Conservation (phyloP, 805 yeast genomes). For the Priceomyces melissophilus region DNA sequence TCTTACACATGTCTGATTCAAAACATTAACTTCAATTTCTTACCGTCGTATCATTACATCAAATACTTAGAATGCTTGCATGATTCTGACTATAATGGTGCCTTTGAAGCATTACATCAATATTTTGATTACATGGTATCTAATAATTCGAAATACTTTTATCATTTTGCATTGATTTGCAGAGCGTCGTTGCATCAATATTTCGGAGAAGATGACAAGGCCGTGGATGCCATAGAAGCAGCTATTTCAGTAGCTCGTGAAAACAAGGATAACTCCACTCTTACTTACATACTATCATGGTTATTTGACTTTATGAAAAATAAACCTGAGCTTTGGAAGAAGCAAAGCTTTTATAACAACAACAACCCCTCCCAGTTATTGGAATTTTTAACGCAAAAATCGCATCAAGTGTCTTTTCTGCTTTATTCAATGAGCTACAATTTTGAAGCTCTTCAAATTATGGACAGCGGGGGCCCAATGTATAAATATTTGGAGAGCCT, state of each 20-base stretch:
- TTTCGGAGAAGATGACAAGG: slow-evolving; percentile 64
- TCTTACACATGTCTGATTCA: slow-evolving; percentile 37
- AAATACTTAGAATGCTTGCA: slow-evolving; percentile 58
- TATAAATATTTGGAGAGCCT: slow-evolving; percentile 50
- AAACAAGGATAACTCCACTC: slow-evolving; percentile 67
- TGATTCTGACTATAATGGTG: slow-evolving; percentile 58
- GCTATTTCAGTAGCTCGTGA: slow-evolving; percentile 87
- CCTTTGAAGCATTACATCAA: slow-evolving; percentile 47
- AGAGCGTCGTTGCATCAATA: slow-evolving; percentile 69
- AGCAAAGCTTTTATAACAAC: slow-evolving; percentile 43
- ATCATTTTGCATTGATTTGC: slow-evolving; percentile 73
- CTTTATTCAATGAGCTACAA: slow-evolving; percentile 62
- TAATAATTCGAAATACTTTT: slow-evolving; percentile 56
- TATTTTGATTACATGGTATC: slow-evolving; percentile 79
- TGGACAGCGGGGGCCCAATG: slow-evolving; percentile 50
- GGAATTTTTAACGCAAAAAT: slow-evolving; percentile 54
- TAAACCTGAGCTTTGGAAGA: slow-evolving; percentile 54
- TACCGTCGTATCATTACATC: slow-evolving; percentile 49
- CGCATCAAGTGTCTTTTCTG: slow-evolving; percentile 46
- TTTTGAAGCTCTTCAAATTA: slow-evolving; percentile 55
- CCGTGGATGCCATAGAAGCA: slow-evolving; percentile 77
- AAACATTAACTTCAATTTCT: slow-evolving; percentile 24
- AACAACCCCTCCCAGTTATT: slow-evolving; percentile 62
- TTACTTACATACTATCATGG: slow-evolving; percentile 73
- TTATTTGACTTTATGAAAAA: slow-evolving; percentile 64